Evolutionary conservation across 73 alveolate genomes (phyloP).

Genomic region (Tetrahymena borealis): DNA sequence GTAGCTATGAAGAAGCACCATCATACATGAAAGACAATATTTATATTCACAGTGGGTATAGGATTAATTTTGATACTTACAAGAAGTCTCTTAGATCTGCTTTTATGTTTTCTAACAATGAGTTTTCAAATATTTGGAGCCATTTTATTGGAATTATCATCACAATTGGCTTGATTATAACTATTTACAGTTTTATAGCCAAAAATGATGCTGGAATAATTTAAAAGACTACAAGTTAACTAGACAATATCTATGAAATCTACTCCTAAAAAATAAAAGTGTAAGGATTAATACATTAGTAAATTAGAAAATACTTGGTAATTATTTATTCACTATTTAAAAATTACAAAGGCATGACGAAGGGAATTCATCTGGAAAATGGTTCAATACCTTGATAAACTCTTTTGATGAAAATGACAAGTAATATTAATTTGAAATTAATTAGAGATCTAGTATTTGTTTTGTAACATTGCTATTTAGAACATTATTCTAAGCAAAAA

Average conservation of each 20-base stretch:
- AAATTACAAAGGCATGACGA: too few species aligned
- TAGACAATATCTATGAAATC: neutral
- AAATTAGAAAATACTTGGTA: too few species aligned
- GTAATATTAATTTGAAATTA: neutral
- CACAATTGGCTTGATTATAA: neutral
- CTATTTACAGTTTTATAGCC: neutral
- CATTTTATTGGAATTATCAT: neutral
- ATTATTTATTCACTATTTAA: too few species aligned
- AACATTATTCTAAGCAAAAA: too few species aligned
- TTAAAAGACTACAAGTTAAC: neutral
- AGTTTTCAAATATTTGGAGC: neutral
- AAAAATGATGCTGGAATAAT: neutral
- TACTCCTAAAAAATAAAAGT: neutral
- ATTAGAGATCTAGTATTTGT: too few species aligned
- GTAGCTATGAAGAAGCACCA: slow-evolving; percentile 28
- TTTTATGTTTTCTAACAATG: neutral
- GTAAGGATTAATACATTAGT: too few species aligned
- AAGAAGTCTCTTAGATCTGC: neutral
- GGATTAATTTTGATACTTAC: slow-evolving; percentile 56
- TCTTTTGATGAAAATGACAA: neutral
- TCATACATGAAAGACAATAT: slow-evolving; percentile 54
- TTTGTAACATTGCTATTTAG: too few species aligned
- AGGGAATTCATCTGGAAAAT: neutral
- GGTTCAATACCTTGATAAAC: neutral
- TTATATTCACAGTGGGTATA: slow-evolving; percentile 70